Percentiles rank a stretch among this genome's conserved stretches.
These are phyloP conservation scores for Vaccinium macrocarpon DNA, from an alignment of 148 eudicot genomes.

Conservation along the genomic window DNA sequence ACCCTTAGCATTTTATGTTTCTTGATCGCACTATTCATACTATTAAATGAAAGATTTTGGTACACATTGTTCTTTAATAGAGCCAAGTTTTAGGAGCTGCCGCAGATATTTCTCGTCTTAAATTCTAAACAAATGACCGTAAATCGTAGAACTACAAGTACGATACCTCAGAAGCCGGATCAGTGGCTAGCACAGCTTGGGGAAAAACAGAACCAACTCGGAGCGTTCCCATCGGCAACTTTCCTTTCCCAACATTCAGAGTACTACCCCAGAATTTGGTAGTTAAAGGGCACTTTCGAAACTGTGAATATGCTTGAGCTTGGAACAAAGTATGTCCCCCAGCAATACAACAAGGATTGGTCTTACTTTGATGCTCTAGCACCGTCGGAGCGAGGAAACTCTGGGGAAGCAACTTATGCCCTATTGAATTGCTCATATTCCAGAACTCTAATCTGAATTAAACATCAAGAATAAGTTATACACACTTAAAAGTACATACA, in stretches of 20 bases:
- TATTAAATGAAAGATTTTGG: background rate
- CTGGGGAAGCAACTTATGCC: constrained; percentile 48
- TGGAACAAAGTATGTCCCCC: constrained; percentile 45
- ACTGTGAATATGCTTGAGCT: constrained; percentile 42
- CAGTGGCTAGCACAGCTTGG: constrained; percentile 62
- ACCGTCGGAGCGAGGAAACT: constrained; percentile 46
- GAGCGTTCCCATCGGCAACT: constrained; percentile 35
- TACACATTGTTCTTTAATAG: background rate
- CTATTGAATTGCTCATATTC: constrained; percentile 71
- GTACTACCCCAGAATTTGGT: constrained; percentile 43
- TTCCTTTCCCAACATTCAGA: constrained; percentile 28
- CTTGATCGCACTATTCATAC: background rate
- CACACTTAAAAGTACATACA: background rate
- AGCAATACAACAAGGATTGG: constrained; percentile 39
- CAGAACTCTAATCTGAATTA: constrained; percentile 15
- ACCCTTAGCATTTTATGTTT: background rate
- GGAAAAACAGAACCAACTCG: constrained; percentile 33
- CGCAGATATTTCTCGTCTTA: background rate
- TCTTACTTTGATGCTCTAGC: constrained; percentile 50
- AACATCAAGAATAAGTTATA: constrained; percentile 8
- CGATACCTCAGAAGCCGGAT: constrained; percentile 55
- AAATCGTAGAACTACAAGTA: background rate
- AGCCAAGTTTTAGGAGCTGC: background rate
- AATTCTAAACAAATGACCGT: background rate
- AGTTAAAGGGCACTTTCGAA: constrained; percentile 42